A percentile compares a stretch with the other conserved stretches of the same genome.
Conservation (phyloP, 2,329 filamentous ascomycete species). For the Epichloe aotearoae region DNA sequence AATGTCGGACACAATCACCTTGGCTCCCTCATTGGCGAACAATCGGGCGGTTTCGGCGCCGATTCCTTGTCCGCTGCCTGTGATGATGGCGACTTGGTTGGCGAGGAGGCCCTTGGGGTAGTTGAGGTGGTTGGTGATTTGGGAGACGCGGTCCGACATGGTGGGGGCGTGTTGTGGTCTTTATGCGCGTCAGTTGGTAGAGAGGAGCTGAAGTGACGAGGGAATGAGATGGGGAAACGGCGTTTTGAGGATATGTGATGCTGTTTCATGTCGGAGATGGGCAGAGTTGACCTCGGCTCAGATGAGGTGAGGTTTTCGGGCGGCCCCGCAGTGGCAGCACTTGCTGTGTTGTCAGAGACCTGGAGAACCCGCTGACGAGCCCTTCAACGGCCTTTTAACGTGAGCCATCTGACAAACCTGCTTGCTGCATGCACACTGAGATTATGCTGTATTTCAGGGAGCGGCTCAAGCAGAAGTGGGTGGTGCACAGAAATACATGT, state of each 20-base stretch:
- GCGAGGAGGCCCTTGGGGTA: conserved; percentile 67
- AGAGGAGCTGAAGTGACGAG: neutral
- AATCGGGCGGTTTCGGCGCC: conserved; percentile 71
- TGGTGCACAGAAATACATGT: neutral
- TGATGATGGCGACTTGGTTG: conserved; percentile 77
- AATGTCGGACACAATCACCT: conserved; percentile 73
- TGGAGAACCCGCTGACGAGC: too few species aligned
- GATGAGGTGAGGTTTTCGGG: neutral
- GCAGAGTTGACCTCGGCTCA: neutral
- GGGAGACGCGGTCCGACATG: conserved; percentile 48
- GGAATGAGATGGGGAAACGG: neutral
- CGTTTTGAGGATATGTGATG: neutral
- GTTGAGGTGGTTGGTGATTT: conserved; percentile 69
- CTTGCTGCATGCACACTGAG: neutral
- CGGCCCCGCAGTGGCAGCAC: neutral
- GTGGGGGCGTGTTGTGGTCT: neutral
- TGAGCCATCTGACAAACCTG: too few species aligned
- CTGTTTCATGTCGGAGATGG: neutral
- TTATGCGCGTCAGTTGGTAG: too few species aligned
- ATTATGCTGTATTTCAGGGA: conserved; percentile 1
- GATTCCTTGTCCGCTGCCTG: conserved; percentile 75
- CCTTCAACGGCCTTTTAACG: too few species aligned
- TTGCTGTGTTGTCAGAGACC: too few species aligned
- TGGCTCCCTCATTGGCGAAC: conserved; percentile 80
- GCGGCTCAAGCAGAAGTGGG: neutral